Conservation (phyloP, 331 rosid genomes). For the Malus hybrid region DNA sequence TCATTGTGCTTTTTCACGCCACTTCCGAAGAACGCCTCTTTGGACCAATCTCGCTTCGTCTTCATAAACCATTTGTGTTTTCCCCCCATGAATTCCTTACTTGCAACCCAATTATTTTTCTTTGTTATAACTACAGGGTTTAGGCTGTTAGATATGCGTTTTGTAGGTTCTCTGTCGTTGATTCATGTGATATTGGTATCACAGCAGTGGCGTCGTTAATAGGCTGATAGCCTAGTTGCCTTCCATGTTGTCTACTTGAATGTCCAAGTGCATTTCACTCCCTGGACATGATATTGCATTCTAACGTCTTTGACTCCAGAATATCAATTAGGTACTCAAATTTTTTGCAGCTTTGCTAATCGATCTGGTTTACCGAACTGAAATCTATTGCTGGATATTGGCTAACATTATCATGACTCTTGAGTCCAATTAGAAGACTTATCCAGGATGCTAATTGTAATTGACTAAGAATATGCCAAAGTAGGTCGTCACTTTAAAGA, state of each 20-base stretch:
- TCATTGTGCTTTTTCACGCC: conserved; percentile 3
- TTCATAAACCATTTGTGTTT: not conserved
- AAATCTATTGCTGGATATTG: not conserved
- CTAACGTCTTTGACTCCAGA: not conserved
- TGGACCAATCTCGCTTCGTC: not conserved
- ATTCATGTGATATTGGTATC: not conserved
- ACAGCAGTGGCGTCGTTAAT: not conserved
- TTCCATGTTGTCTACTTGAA: not conserved
- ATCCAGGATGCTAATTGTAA: too few species aligned
- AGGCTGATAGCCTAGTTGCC: not conserved
- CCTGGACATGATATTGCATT: not conserved
- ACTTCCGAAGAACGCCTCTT: conserved; percentile 3
- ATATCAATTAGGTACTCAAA: not conserved
- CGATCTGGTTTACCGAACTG: not conserved
- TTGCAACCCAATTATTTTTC: not conserved
- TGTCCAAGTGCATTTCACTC: not conserved
- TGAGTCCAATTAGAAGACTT: too few species aligned
- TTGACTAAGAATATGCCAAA: not conserved
- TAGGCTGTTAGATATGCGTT: too few species aligned
- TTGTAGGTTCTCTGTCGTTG: too few species aligned
- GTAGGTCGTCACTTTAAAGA: not conserved
- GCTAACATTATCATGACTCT: not conserved
- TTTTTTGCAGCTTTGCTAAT: not conserved
- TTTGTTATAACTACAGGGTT: not conserved
- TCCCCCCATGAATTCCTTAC: not conserved